A percentile compares a stretch with the other conserved stretches of the same genome.
Evolutionary conservation across 805 yeast genomes (phyloP).

Genomic region (Lipomyces yamanashiensis): DNA sequence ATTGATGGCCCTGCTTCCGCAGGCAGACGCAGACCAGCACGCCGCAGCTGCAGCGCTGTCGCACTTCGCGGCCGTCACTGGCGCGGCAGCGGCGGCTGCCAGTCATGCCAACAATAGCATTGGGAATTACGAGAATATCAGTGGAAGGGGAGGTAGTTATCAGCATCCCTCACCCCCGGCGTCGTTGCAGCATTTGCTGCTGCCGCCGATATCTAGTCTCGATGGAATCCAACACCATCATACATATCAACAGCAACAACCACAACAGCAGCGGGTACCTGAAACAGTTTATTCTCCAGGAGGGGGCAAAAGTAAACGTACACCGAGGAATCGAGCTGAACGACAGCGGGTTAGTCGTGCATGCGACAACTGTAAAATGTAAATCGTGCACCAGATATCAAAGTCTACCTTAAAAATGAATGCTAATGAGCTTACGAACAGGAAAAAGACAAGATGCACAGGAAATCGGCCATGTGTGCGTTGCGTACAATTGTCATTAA

Average conservation of each 20-base stretch:
- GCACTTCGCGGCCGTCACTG: conserved; percentile 7
- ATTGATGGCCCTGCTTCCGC: background rate
- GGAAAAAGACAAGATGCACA: conserved; percentile 26
- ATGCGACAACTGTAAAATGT: conserved; percentile 26
- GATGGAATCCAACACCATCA: too few species aligned
- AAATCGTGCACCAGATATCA: background rate
- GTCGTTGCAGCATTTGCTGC: conserved; percentile 6
- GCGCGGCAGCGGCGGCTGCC: background rate
- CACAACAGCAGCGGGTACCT: too few species aligned
- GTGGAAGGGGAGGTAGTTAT: too few species aligned
- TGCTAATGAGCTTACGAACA: background rate
- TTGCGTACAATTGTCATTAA: conserved; percentile 20
- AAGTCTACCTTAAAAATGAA: too few species aligned
- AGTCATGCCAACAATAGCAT: background rate
- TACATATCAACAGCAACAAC: too few species aligned
- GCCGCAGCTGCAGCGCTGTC: conserved; percentile 16
- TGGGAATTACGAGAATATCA: too few species aligned
- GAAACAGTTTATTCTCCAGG: too few species aligned
- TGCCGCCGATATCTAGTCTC: background rate
- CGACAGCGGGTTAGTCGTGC: conserved; percentile 26
- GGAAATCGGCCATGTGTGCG: conserved; percentile 26
- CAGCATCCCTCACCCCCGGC: background rate
- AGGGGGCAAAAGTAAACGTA: background rate
- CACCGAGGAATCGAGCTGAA: background rate
- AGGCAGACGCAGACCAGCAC: conserved; percentile 6